Evolutionary conservation across 257 asterid species (phyloP), one percentile per base, ranked within the genome.

Genomic region (Scutellaria baicalensis): DNA sequence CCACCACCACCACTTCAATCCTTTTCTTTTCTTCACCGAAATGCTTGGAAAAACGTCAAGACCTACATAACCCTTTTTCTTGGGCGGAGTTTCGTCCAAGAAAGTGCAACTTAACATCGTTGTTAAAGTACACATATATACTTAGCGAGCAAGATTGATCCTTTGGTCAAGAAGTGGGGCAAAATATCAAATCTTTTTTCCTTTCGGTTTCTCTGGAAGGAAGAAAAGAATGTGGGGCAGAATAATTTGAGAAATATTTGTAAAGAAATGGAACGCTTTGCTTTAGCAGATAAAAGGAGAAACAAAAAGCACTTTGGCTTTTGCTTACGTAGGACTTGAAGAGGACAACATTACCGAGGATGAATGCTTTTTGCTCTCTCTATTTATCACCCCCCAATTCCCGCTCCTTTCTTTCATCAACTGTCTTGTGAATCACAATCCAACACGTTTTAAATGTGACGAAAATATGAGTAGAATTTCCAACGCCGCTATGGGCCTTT

Each of bases 81-180:
- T 40, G 70, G 2, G 56, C 21, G 49, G 72, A 74, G 48, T 55
- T 65, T 12, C 42, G 56, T 36, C 43, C 47, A 57, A 66, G 60
- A 71, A 83, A 80, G 74, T 54, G 72, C 42, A 70, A 42, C 39
- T 64, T 75, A 49, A 44, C 71, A 77, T 58, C 45, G 7, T 60
- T 21, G 56, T 35, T 33, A 21, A 71, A 21, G 69, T 75, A 42
- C 73, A 57, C 77, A 62, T 72, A 71, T 43, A 73, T 61, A 49
- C 14, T 39, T 39, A 63, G 67, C 63, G 13, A 67, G 54, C 51
- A 23, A 39, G 49, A 52, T 48, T 75, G 88, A 90, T 92, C 73
- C 97, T 86, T 92, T 86, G 97, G 60, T 45, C 84, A 76, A 78
- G 78, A 68, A 65, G 84, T 68, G 85, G 89, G 91, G 84, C 85